Conservation (phyloP, 768 basidiomycete species). For the Lactarius hatsudake region DNA sequence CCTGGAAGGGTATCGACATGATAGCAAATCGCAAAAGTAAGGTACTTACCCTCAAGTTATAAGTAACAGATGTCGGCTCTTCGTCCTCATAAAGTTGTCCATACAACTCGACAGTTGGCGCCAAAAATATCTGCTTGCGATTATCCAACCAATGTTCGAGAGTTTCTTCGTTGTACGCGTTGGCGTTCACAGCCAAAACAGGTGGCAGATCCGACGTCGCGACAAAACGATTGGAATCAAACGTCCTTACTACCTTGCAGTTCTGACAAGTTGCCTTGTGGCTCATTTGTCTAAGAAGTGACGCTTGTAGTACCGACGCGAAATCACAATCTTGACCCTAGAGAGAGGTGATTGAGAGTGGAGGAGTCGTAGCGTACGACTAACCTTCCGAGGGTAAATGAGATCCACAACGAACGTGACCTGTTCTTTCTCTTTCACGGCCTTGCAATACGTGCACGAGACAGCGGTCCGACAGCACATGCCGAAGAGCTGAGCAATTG, state of each 20-base stretch:
- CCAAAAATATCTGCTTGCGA: constrained; percentile 56
- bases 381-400: constrained; percentile 80
- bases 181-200: constrained; percentile 82
- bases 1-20: constrained; percentile 41
- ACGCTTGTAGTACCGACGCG: constrained; percentile 62
- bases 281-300: constrained; percentile 75
- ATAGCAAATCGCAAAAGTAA: background rate
- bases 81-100: constrained; percentile 60
- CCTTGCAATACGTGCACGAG: constrained; percentile 72
- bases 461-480: constrained; percentile 74
- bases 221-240: constrained; percentile 67
- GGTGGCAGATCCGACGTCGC: constrained; percentile 70
- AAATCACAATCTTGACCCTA: constrained; percentile 49
- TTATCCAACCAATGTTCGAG: constrained; percentile 73
- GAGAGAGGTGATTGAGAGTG: constrained; percentile 30
- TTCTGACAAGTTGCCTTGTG: constrained; percentile 85
- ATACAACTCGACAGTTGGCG: constrained; percentile 50
- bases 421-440: constrained; percentile 68
- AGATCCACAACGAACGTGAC: constrained; percentile 84
- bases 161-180: constrained; percentile 72
- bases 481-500: constrained; percentile 83
- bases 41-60: constrained; percentile 67
- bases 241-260: constrained; percentile 75
- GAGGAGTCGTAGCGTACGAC: constrained; percentile 19
- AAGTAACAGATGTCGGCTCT: constrained; percentile 54